These are phyloP conservation scores for Plantago coronopus DNA, from an alignment of 305 asterid genomes.

Conservation along the genomic window DNA sequence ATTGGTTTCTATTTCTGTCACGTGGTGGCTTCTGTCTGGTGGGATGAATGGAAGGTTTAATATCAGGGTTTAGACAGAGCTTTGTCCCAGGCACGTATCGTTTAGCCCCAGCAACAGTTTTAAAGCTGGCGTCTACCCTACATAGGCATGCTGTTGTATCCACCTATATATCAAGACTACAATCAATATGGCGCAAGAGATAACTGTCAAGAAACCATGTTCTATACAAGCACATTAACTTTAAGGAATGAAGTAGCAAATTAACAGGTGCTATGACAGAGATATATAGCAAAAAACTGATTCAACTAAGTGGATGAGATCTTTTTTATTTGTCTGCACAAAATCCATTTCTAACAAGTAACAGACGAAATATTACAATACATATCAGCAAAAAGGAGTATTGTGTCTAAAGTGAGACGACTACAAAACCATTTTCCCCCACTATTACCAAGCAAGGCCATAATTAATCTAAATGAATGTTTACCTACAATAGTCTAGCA, in stretches of 20 bases:
- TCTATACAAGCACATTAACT: conserved; percentile 1
- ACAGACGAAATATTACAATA: not conserved
- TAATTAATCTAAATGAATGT: too few species aligned
- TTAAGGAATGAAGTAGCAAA: not conserved
- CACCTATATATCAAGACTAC: conserved; percentile 37
- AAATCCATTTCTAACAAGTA: not conserved
- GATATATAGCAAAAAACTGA: not conserved
- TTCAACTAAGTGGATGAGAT: not conserved
- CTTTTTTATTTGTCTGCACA: not conserved
- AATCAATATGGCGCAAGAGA: not conserved
- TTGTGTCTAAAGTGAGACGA: too few species aligned
- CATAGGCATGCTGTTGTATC: conserved; percentile 66
- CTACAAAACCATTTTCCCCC: too few species aligned
- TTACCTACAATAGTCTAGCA: too few species aligned
- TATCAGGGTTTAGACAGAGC: conserved; percentile 58
- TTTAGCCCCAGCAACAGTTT: conserved; percentile 64
- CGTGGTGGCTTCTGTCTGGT: conserved; percentile 53
- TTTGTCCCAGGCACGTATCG: conserved; percentile 57
- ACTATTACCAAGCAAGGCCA: too few species aligned
- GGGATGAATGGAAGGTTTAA: conserved; percentile 60
- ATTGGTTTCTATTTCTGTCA: conserved; percentile 45
- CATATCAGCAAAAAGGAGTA: too few species aligned
- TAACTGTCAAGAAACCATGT: not conserved
- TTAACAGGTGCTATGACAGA: not conserved
- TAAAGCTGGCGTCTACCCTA: conserved; percentile 65